These are phyloP conservation scores for Boletus fagicola DNA, from an alignment of 768 basidiomycete species.

Conservation along the genomic window DNA sequence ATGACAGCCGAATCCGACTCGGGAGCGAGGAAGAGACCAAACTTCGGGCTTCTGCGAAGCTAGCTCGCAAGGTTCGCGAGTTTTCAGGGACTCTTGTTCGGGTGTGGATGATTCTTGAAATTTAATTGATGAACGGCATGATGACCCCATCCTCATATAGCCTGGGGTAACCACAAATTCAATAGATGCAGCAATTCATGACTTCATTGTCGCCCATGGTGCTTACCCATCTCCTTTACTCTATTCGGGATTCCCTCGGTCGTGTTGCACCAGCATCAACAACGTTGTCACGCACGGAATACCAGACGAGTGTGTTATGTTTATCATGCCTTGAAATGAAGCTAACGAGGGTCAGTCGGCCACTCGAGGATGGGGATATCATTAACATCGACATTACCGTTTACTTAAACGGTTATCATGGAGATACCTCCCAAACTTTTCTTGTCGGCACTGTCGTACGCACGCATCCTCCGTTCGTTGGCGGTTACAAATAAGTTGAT, in stretches of 20 bases:
- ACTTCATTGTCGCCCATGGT: conserved; percentile 59
- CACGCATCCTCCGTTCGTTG: conserved; percentile 3
- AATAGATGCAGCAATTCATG: conserved; percentile 72
- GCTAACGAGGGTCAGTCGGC: conserved; percentile 55
- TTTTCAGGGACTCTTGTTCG: conserved; percentile 54
- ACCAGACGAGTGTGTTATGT: conserved; percentile 73
- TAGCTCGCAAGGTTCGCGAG: conserved; percentile 57
- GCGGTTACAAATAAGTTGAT: background rate
- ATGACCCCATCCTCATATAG: conserved; percentile 35
- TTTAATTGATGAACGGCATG: background rate
- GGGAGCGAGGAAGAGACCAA: conserved; percentile 52
- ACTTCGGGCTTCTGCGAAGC: conserved; percentile 50
- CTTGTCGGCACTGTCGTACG: conserved; percentile 74
- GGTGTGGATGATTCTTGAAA: conserved; percentile 31
- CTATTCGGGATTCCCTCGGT: conserved; percentile 57
- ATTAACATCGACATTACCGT: conserved; percentile 88
- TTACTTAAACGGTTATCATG: conserved; percentile 81
- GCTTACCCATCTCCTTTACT: conserved; percentile 88
- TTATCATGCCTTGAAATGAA: background rate
- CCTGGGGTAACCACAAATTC: conserved; percentile 68
- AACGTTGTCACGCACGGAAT: conserved; percentile 88
- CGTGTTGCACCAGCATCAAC: conserved; percentile 71
- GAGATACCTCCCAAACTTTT: conserved; percentile 86
- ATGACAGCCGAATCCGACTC: conserved; percentile 44
- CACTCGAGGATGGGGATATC: conserved; percentile 79